phyloP scores from a whole-genome alignment of 306 rosid species.

The Hippophae gyantsensis region DNA sequence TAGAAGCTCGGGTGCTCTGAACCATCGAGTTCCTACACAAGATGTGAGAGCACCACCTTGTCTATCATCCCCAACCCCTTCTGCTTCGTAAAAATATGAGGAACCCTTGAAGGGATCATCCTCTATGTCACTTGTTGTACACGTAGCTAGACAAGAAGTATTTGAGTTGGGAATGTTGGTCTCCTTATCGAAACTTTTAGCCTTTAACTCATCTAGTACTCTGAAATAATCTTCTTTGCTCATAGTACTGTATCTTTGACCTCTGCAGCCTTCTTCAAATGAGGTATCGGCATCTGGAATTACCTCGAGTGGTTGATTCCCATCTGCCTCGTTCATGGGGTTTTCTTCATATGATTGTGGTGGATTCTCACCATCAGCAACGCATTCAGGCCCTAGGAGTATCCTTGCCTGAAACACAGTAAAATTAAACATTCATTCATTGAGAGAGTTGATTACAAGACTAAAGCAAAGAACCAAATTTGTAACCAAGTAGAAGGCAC shows the following conservation, averaged over 20 bases:
- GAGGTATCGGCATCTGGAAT: conserved; percentile 22
- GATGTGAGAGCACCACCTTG: conserved; percentile 56
- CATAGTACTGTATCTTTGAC: conserved; percentile 30
- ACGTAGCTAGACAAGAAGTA: conserved; percentile 78
- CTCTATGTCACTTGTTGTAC: conserved; percentile 62
- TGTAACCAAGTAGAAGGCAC: background rate
- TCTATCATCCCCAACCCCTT: conserved; percentile 39
- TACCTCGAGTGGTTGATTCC: conserved; percentile 23
- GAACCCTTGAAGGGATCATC: conserved; percentile 58
- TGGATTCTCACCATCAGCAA: conserved; percentile 32
- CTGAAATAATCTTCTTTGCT: conserved; percentile 63
- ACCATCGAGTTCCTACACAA: conserved; percentile 87
- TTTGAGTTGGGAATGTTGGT: conserved; percentile 47
- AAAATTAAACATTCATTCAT: conserved; percentile 14
- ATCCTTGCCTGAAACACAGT: conserved; percentile 66
- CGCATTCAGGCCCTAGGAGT: conserved; percentile 46
- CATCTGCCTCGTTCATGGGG: conserved; percentile 21
- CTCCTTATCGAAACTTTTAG: conserved; percentile 56
- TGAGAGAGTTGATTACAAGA: background rate
- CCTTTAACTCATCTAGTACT: conserved; percentile 65
- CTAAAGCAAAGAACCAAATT: background rate
- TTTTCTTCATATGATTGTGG: conserved; percentile 25
- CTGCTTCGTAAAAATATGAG: conserved; percentile 43
- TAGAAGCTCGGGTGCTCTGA: conserved; percentile 75
- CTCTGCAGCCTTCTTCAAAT: conserved; percentile 25